phyloP scores from a whole-genome alignment of 306 rosid genomes.

The Ceratonia siliqua region DNA sequence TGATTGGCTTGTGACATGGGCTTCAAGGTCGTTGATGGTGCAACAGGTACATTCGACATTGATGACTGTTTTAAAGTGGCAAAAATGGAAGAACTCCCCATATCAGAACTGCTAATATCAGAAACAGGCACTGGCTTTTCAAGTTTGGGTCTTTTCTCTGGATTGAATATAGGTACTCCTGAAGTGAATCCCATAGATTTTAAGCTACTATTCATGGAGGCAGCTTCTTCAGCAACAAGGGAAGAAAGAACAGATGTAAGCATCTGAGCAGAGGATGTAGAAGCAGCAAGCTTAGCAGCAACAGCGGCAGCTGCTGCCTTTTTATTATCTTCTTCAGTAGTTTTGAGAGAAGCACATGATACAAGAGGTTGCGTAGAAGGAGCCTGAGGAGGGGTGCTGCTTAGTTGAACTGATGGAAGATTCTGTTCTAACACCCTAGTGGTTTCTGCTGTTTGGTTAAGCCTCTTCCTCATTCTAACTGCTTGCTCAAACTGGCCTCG shows the following conservation, averaged over 20 bases:
- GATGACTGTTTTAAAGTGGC: conserved; percentile 52
- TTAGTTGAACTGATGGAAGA: conserved; percentile 43
- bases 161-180: conserved; percentile 54
- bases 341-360: conserved; percentile 58
- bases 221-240: conserved; percentile 94
- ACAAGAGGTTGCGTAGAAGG: conserved; percentile 45
- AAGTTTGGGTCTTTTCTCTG: conserved; percentile 76
- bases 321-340: conserved; percentile 77
- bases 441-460: conserved; percentile 51
- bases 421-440: conserved; percentile 38
- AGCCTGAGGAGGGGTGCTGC: conserved; percentile 47
- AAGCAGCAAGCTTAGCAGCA: conserved; percentile 95
- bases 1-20: conserved; percentile 54
- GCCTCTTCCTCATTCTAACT: conserved; percentile 52
- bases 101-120: conserved; percentile 60
- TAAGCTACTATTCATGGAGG: conserved; percentile 59
- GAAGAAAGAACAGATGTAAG: conserved; percentile 84
- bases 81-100: conserved; percentile 46
- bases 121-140: conserved; percentile 58
- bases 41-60: conserved; percentile 37
- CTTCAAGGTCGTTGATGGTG: conserved; percentile 51
- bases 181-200: conserved; percentile 57
- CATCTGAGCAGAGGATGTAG: conserved; percentile 91
- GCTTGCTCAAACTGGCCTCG: conserved; percentile 66
- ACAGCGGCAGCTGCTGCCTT: conserved; percentile 86